Percentiles rank a stretch among this genome's conserved stretches.
These are phyloP conservation scores for Chaetomiaceae sp. DNA, from an alignment of 2,329 filamentous ascomycete species.

Conservation along the genomic window DNA sequence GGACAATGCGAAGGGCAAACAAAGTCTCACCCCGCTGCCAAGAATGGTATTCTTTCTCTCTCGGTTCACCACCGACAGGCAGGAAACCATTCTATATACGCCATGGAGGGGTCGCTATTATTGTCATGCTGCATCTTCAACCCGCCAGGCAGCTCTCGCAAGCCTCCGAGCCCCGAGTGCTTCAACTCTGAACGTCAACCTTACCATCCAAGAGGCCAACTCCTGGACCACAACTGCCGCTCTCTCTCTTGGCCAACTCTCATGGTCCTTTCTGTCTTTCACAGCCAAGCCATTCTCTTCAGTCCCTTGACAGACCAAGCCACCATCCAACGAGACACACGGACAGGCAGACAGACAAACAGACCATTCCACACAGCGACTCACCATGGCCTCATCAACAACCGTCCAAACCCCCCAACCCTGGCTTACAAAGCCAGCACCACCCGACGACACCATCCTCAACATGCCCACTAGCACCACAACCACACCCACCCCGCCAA, in stretches of 20 bases:
- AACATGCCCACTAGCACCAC: background rate
- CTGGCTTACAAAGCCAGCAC: background rate
- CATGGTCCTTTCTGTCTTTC: too few relatives aligned
- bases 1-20: conserved; percentile 25
- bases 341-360: too few relatives aligned
- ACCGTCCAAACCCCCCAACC: background rate
- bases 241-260: too few relatives aligned
- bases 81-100: background rate
- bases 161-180: background rate
- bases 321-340: background rate
- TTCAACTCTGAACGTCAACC: background rate
- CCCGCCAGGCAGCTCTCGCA: background rate
- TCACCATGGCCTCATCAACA: conserved; percentile 1
- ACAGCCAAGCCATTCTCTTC: too few relatives aligned
- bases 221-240: too few relatives aligned
- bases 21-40: conserved; percentile 15
- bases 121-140: background rate
- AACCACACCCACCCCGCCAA: background rate
- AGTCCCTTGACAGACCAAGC: background rate
- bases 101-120: background rate
- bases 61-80: background rate
- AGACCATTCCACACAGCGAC: background rate
- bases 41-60: conserved; percentile 1
- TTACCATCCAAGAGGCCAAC: too few relatives aligned
- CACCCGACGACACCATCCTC: background rate